A percentile compares a stretch with the other conserved stretches of the same genome.
These are phyloP conservation scores for Stachybotrys chlorohalonatus DNA, from an alignment of 2,329 filamentous ascomycete genomes.

Conservation along the genomic window DNA sequence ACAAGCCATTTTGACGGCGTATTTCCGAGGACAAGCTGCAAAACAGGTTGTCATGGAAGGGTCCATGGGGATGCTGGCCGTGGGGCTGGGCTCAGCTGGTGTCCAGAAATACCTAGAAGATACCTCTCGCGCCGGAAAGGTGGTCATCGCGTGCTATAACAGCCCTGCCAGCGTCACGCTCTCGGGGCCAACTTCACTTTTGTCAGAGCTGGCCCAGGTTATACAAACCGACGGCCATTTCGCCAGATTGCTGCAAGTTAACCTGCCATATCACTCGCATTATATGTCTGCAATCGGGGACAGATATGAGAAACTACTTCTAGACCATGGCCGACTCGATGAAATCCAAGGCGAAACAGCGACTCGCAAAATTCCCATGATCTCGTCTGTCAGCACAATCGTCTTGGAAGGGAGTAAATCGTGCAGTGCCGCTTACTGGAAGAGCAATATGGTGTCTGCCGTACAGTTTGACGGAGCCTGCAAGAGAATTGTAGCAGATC, in stretches of 20 bases:
- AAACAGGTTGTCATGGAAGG: too few species aligned
- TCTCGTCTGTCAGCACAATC: constrained; percentile 3
- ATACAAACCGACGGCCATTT: not conserved
- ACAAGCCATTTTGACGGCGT: constrained; percentile 19
- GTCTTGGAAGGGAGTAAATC: not conserved
- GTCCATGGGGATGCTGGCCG: constrained; percentile 16
- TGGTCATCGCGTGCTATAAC: constrained; percentile 21
- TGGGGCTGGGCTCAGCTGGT: constrained; percentile 7
- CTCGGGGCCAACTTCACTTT: constrained; percentile 12
- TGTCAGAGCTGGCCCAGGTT: constrained; percentile 8
- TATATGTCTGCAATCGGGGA: not conserved
- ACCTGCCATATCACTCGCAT: not conserved
- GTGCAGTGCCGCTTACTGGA: constrained; percentile 22
- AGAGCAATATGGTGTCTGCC: constrained; percentile 22
- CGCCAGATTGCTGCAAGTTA: not conserved
- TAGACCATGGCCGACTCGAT: not conserved
- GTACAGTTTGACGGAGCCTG: constrained; percentile 27
- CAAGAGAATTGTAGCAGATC: constrained; percentile 7
- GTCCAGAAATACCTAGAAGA: not conserved
- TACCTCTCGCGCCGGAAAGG: not conserved
- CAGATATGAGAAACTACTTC: constrained; percentile 6
- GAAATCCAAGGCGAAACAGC: not conserved
- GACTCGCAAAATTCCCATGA: not conserved
- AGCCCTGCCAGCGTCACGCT: constrained; percentile 20
- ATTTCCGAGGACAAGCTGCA: constrained; percentile 21